A percentile compares a stretch with the other conserved stretches of the same genome.
Evolutionary conservation across 192 early-diverging fungal genomes (phyloP).

Genomic region (Phlyctochytrium arcticum): DNA sequence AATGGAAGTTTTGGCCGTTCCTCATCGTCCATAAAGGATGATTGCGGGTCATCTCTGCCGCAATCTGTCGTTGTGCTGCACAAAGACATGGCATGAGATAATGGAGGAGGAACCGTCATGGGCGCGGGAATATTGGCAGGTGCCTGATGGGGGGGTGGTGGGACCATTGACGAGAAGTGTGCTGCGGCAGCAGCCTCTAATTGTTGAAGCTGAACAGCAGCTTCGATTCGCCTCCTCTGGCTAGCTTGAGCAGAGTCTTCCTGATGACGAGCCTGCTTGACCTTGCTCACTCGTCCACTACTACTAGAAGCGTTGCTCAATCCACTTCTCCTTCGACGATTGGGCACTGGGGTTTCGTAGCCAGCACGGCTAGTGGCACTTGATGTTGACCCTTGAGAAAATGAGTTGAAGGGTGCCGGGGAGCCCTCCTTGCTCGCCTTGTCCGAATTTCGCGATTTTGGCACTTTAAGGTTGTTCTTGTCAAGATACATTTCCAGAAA

Average conservation of each 20-base stretch:
- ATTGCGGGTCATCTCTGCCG: not conserved
- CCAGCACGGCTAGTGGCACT: not conserved
- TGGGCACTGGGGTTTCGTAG: not conserved
- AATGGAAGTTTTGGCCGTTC: slow-evolving; percentile 33
- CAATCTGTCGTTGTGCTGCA: not conserved
- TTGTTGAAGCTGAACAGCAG: not conserved
- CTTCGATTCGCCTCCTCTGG: too few relatives aligned
- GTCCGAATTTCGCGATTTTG: slow-evolving; percentile 15
- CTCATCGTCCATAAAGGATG: slow-evolving; percentile 4
- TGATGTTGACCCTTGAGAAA: not conserved
- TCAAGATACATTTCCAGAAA: slow-evolving; percentile 39
- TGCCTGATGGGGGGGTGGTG: slow-evolving; percentile 1
- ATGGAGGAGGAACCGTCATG: not conserved
- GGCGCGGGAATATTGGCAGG: not conserved
- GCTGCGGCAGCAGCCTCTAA: not conserved
- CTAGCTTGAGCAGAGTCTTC: not conserved
- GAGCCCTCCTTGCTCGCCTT: not conserved
- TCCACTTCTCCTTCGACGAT: not conserved
- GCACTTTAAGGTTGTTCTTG: slow-evolving; percentile 23
- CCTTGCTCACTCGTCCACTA: not conserved
- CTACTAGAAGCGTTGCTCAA: not conserved
- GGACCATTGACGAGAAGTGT: not conserved
- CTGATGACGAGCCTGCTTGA: not conserved
- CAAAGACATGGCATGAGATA: not conserved
- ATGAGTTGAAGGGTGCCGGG: not conserved